A percentile compares a stretch with the other conserved stretches of the same genome.
Conservation (phyloP, 805 yeast species). For the Millerozyma miso region DNA sequence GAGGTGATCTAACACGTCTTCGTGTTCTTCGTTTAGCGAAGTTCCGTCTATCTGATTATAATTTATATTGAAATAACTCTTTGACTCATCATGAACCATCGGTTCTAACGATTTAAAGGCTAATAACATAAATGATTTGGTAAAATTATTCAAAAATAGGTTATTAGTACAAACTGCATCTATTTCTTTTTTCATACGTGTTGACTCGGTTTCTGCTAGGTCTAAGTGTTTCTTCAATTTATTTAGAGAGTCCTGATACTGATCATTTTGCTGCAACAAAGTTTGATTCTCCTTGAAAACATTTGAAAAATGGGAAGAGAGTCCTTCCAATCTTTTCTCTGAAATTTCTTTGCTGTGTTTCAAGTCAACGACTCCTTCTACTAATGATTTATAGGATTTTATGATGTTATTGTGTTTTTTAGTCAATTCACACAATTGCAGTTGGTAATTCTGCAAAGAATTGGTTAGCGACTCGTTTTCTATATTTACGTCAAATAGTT, state of each 20-base stretch:
- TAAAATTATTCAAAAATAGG: conserved; percentile 6
- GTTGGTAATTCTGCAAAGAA: not conserved
- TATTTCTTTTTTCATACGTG: conserved; percentile 32
- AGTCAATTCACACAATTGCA: not conserved
- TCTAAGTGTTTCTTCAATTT: conserved; percentile 3
- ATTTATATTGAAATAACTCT: conserved; percentile 6
- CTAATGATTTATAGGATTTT: not conserved
- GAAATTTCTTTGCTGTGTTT: not conserved
- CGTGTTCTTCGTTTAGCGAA: conserved; percentile 1
- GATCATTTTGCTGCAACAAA: conserved; percentile 1
- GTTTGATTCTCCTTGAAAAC: conserved; percentile 1
- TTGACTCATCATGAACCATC: conserved; percentile 14
- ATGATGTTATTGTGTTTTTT: not conserved
- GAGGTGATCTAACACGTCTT: not conserved
- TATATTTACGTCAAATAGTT: not conserved
- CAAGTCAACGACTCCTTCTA: not conserved
- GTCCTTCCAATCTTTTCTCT: not conserved
- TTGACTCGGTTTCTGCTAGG: conserved; percentile 15
- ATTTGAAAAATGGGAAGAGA: not conserved
- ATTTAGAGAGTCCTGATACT: conserved; percentile 1
- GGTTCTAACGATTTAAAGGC: conserved; percentile 9
- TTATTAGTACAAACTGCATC: conserved; percentile 35
- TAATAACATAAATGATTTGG: conserved; percentile 2
- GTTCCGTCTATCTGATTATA: not conserved
- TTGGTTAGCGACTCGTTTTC: not conserved